Percentiles rank a stretch among this genome's conserved stretches.
phyloP scores from a whole-genome alignment of 495 filamentous ascomycete species.

The Rostrohypoxylon terebratum region DNA sequence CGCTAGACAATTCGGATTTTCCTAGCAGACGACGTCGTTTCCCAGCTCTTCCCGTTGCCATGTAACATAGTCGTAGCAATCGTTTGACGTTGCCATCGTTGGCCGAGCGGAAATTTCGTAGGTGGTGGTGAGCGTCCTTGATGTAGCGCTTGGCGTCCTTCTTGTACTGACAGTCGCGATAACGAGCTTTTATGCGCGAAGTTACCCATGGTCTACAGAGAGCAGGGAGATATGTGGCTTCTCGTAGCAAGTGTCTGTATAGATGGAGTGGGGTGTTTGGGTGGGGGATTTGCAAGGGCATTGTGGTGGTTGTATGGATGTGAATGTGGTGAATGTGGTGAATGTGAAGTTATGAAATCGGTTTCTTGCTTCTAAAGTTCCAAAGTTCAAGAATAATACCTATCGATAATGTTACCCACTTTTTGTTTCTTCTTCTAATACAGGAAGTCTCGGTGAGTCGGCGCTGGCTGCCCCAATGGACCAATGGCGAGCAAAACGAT shows the following conservation, averaged over 20 bases:
- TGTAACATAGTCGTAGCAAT: conserved; percentile 71
- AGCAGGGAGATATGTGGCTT: conserved; percentile 83
- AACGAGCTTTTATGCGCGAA: conserved; percentile 69
- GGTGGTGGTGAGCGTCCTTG: conserved; percentile 49
- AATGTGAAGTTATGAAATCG: not conserved
- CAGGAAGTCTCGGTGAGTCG: not conserved
- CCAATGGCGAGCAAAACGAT: not conserved
- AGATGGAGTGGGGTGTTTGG: conserved; percentile 68
- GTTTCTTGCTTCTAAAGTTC: not conserved
- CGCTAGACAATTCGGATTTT: conserved; percentile 56
- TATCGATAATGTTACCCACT: not conserved
- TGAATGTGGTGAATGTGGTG: too few species aligned
- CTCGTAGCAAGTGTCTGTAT: conserved; percentile 82
- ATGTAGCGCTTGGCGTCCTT: conserved; percentile 26
- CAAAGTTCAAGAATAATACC: too few species aligned
- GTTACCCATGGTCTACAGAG: conserved; percentile 71
- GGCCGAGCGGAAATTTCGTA: conserved; percentile 59
- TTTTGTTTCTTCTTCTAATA: not conserved
- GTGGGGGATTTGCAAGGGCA: conserved; percentile 49
- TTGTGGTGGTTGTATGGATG: not conserved
- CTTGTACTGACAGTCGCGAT: conserved; percentile 51
- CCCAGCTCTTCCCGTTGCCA: conserved; percentile 81
- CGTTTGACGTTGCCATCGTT: conserved; percentile 68
- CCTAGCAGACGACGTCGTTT: conserved; percentile 73
- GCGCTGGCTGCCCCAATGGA: not conserved